phyloP scores from a whole-genome alignment of 1,284 basidiomycete species.

The Irpex rosettiformis region DNA sequence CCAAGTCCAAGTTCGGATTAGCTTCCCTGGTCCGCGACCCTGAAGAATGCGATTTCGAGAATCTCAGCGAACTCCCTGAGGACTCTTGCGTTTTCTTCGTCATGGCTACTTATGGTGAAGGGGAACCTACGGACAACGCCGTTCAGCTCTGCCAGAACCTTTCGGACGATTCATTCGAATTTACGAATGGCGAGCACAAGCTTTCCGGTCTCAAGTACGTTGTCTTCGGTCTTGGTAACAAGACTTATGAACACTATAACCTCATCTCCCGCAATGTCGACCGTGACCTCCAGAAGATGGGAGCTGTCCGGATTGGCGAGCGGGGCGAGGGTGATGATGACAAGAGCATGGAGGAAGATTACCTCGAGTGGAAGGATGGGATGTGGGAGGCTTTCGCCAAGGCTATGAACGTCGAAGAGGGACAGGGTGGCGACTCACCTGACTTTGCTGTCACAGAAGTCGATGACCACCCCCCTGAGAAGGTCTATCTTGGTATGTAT shows the following conservation, averaged over 20 bases:
- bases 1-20: constrained; percentile 90
- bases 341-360: constrained; percentile 99
- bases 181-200: constrained; percentile 74
- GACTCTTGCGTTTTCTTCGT: constrained; percentile 90
- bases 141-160: constrained; percentile 92
- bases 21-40: constrained; percentile 93
- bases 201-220: constrained; percentile 93
- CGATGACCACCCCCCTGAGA: constrained; percentile 68
- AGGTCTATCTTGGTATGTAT: constrained; percentile 82
- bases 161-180: constrained; percentile 82
- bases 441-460: constrained; percentile 93
- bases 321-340: constrained; percentile 98
- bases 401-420: constrained; percentile 88
- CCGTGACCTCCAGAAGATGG: constrained; percentile 70
- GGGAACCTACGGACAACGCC: constrained; percentile 99
- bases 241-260: constrained; percentile 96
- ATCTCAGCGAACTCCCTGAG: constrained; percentile 87
- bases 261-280: constrained; percentile 85
- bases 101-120: constrained; percentile 98
- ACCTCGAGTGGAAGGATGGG: constrained; percentile 98
- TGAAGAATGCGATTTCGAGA: constrained; percentile 97
- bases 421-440: constrained; percentile 91
- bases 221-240: constrained; percentile 93
- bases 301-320: constrained; percentile 85
- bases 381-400: constrained; percentile 91